Evolutionary conservation across 169 alveolate species (phyloP), one percentile per base, ranked within the genome.

Genomic region (Theileria orientalis): DNA sequence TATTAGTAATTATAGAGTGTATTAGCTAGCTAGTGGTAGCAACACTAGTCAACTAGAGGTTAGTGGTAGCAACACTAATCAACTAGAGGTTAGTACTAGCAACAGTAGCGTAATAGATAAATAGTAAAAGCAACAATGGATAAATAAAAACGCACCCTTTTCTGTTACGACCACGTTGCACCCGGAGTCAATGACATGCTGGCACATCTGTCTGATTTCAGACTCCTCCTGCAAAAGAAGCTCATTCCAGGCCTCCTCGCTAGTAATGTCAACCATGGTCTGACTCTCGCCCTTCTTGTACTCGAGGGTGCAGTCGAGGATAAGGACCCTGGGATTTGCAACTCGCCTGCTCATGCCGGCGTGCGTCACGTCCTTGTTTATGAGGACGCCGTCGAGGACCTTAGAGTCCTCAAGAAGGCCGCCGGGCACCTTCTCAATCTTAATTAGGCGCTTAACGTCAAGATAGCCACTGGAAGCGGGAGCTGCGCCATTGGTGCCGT

Each of bases 391-490:
- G 76, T 96, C 97, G 21, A 98, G 90, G 35, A 98, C 99, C 30
- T 40, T 76, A 73, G 98, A 93, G 32, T 97, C 99, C 68, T 94
- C 98, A n/a, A 97, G 89, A 42, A 89, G 90, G 3, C 99, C 99
- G n/a, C 99, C 99, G 0, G 99, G 99, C n/a, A 98, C 95, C 85
- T 98, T 98, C 84, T 97, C 99, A 27, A 98, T 98, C 83, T 97
- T 97, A 16, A 98, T 99, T 76, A 95, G 97, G 70, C 98, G 72
- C 92, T 97, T 98, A 23, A 97, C 87, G 76, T 98, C 99, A 44
- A 97, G 93, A 49, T 92, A 98, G 29, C 85, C 93, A 62, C 86
- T 84, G 60, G 95, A 92, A 35, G 85, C 76, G 13, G 90, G 79
- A 35, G 62, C 99, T 37, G 42, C 71, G 77, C 96, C 92, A 30